Evolutionary conservation across 2,329 filamentous ascomycete species (phyloP).

Genomic region (Pleochaeta shiraiana): DNA sequence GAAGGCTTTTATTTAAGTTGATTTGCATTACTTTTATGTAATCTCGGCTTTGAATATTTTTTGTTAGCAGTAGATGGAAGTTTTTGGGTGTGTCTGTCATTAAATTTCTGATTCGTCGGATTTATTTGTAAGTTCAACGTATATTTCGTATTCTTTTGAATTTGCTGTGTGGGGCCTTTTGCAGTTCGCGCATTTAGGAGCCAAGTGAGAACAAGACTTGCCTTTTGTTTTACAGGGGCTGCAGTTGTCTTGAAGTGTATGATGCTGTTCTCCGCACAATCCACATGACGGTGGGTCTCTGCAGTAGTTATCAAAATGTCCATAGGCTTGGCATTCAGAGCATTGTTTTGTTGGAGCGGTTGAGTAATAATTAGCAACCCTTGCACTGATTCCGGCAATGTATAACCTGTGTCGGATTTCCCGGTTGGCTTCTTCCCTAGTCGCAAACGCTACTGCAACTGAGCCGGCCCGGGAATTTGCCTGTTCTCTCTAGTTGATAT

Average conservation of each 20-base stretch:
- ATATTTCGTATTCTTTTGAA: neutral
- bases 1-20: neutral
- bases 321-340: neutral
- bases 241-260: neutral
- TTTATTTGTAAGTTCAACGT: neutral
- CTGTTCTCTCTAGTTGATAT: neutral
- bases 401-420: slow-evolving; percentile 2
- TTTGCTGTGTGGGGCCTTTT: neutral
- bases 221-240: neutral
- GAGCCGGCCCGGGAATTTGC: neutral
- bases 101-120: neutral
- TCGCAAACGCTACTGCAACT: slow-evolving; percentile 1
- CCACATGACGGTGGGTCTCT: neutral
- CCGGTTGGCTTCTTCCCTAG: neutral
- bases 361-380: slow-evolving; percentile 1
- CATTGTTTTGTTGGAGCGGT: neutral
- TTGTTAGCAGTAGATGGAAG: too few relatives aligned
- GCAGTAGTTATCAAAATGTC: slow-evolving; percentile 3
- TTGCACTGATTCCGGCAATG: slow-evolving; percentile 1
- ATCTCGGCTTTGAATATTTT: too few relatives aligned
- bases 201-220: neutral
- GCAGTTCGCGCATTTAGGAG: neutral
- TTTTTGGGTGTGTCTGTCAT: neutral
- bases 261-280: neutral
- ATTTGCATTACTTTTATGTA: neutral